A percentile compares a stretch with the other conserved stretches of the same genome.
Evolutionary conservation across 2,329 filamentous ascomycete genomes (phyloP).

Genomic region (Helotiales sp.): DNA sequence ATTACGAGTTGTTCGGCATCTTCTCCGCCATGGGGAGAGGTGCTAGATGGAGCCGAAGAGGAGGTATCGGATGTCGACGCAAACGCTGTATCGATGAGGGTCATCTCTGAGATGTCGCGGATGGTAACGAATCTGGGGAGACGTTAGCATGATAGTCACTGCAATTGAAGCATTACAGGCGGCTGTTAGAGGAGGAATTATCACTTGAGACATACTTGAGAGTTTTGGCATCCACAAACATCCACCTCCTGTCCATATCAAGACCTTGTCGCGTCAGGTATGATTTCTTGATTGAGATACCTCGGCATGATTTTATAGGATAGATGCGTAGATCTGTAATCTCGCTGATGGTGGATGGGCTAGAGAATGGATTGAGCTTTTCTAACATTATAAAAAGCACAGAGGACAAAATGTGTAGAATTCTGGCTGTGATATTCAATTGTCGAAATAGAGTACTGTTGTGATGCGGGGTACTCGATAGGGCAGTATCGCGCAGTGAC

Average conservation of each 20-base stretch:
- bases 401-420: neutral
- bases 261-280: conserved; percentile 56
- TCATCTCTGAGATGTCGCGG: conserved; percentile 60
- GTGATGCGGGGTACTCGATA: too few relatives aligned
- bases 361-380: conserved; percentile 19
- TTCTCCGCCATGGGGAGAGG: conserved; percentile 10
- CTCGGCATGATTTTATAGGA: conserved; percentile 67
- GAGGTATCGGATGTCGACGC: conserved; percentile 25
- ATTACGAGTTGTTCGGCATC: conserved; percentile 49
- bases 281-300: conserved; percentile 53
- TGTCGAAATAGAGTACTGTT: too few relatives aligned
- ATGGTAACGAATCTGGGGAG: conserved; percentile 58
- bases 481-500: too few relatives aligned
- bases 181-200: neutral
- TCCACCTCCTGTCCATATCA: conserved; percentile 64
- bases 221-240: conserved; percentile 57
- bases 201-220: conserved; percentile 13
- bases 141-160: neutral
- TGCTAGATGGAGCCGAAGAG: neutral
- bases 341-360: conserved; percentile 13
- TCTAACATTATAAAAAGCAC: conserved; percentile 2
- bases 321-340: conserved; percentile 51
- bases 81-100: conserved; percentile 57
- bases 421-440: too few relatives aligned
- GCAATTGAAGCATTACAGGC: neutral